These are phyloP conservation scores for Erigeron philadelphicus DNA, from an alignment of 140 eudicot species.

Conservation along the genomic window DNA sequence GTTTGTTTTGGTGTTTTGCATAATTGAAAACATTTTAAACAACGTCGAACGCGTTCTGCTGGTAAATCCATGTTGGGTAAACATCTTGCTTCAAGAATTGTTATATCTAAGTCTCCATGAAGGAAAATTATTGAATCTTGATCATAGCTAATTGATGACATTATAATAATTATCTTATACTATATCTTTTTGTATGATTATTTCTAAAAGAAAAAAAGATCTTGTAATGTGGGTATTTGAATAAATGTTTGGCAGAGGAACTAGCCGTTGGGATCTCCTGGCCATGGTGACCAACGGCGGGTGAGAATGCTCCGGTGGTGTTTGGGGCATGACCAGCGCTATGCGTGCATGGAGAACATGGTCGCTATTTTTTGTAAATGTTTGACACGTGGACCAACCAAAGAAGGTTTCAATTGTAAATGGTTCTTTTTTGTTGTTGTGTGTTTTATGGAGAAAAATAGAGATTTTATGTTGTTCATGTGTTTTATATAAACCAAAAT, in stretches of 20 bases:
- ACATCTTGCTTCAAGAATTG: constrained; percentile 26
- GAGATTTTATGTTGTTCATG: no score
- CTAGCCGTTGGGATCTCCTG: constrained; percentile 25
- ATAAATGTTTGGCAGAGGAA: constrained; percentile 17
- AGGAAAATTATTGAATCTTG: constrained; percentile 14
- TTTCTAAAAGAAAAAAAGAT: no score
- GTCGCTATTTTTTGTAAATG: not conserved
- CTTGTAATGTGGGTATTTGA: not conserved
- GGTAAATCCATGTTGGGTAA: constrained; percentile 29
- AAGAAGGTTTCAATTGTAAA: not conserved
- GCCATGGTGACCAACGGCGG: constrained; percentile 28
- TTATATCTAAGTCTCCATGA: constrained; percentile 29
- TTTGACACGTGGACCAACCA: constrained; percentile 1
- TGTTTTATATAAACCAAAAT: no score
- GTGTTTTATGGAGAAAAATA: no score
- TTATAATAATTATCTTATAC: not conserved
- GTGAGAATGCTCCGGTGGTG: constrained; percentile 17
- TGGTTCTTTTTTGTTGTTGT: not conserved
- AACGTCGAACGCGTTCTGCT: constrained; percentile 24
- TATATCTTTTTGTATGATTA: no score
- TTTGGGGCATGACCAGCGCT: not conserved
- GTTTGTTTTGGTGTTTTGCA: not conserved
- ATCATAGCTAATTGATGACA: not conserved
- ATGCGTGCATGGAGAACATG: constrained; percentile 9
- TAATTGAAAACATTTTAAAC: constrained; percentile 9